Evolutionary conservation across 1,284 basidiomycete genomes (phyloP), one percentile per base, ranked within the genome.

Genomic region (Sanghuangporus sanghuang): DNA sequence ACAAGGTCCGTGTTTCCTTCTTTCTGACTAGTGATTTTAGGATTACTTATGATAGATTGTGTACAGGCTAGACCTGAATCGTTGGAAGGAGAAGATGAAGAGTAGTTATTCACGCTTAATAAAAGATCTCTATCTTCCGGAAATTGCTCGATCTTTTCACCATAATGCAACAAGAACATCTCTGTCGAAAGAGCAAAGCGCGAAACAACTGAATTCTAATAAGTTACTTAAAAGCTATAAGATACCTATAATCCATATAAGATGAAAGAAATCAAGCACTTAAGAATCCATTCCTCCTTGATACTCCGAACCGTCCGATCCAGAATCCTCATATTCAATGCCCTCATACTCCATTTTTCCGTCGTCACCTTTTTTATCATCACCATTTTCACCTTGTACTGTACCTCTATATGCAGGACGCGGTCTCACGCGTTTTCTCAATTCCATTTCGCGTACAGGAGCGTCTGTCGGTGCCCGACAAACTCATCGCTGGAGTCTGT

Each of bases 1-100:
- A 89, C 73, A 88, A 89, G 82, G 91, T 89, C 62, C 36, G 79
- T 73, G 56, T 49, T 42, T 59, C 59, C 39, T 27, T 39, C 12
- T 21, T 49, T 36, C 27, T 32, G 2, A 3, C 2, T 32, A 32
- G 27, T 2, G 27, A 2, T 32, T 32, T 32, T 32, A 32, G 3
- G 27, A 44, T 50, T 56, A 52, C 11, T 66, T 23, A 48, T 62
- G 59, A 52, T 12, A 40, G 27, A 23, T 23, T 69, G 71, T 63
- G 38, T 32, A 23, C 65, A 78, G 77, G 76, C 77, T 48, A 67
- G 73, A 55, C 54, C 70, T 56, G 72, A 76, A 57, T 60, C 64
- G 42, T 44, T 61, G 50, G 68, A 72, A 42, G 44, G 21, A 1
- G 67, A 62, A 46, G 73, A 71, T 12, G 70, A 70, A 53, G 69